Base-by-base conservation (phyloP, 495 filamentous ascomycete species). In the Annulohypoxylon maeteangense region DNA sequence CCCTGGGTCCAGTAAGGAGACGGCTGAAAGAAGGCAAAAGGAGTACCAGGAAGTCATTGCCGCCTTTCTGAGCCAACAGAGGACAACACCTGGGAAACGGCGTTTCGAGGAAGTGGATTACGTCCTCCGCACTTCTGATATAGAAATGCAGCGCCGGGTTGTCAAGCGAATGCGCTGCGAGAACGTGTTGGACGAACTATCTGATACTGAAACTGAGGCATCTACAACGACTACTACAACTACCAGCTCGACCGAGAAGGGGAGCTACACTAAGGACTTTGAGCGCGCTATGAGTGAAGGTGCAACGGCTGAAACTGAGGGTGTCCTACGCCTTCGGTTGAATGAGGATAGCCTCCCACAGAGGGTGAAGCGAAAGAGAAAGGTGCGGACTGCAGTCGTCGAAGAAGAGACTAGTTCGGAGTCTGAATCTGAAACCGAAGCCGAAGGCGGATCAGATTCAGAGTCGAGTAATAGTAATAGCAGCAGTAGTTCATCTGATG, bases 41-140 rank as follows among this genome's bases (percentile, higher is more conserved):
- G 77, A 85, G 44, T 92, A 92, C 62, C 81, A 87, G 42, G 82
- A 84, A 36, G 84, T 87, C 16, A 79, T 91, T 51, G 78, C 83
- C 10, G 70, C 69, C 14, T 82, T 85, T 74, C 57, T 83, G 10
- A 59, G 63, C 29, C 71, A 82, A 51, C 73, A 77, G 20, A 47
- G 70, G 77, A 50, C 60, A 68, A 50, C 60, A 68, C 47, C 69
- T 68, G 32, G 68, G 62, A 74, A 78, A 56, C 70, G 81, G 22
- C 76, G 72, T 62, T 81, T 85, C 53, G 77, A 82, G 32, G 83
- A 86, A 67, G 78, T 81, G 3, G 80, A 86, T 54, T 83, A 81
- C 40, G 82, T 84, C 16, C 68, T 81, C 11, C 77, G 81, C 25
- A 79, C 79, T 47, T 76, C 81, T 8, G 77, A 82, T 29, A 81